These are phyloP conservation scores for Flaveria trinervia DNA, from an alignment of 129 eudicot species.

Conservation along the genomic window DNA sequence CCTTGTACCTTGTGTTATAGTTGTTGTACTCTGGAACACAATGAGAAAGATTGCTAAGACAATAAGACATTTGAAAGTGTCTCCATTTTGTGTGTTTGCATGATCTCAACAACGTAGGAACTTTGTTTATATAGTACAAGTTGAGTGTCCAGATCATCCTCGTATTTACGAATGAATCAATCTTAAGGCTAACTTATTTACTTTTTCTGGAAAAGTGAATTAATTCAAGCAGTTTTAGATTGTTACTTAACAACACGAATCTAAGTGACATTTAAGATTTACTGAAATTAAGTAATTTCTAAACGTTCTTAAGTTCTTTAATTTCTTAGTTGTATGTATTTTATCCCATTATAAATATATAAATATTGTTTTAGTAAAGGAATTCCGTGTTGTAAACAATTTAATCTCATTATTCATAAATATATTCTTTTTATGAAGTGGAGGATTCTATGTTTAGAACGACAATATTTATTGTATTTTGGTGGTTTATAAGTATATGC, in stretches of 20 bases:
- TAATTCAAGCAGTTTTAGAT: background rate
- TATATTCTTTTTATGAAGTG: background rate
- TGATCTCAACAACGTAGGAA: conserved; percentile 25
- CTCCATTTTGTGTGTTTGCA: conserved; percentile 32
- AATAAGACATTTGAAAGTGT: conserved; percentile 18
- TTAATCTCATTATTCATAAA: background rate
- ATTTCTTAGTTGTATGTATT: background rate
- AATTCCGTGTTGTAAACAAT: background rate
- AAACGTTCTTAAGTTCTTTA: background rate
- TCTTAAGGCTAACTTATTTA: conserved; percentile 21
- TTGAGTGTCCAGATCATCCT: background rate
- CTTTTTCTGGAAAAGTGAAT: conserved; percentile 5
- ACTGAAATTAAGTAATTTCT: background rate
- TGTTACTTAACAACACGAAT: conserved; percentile 13
- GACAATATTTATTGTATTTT: background rate
- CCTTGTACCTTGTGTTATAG: background rate
- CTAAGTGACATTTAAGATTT: background rate
- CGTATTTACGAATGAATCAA: conserved; percentile 4
- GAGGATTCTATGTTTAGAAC: background rate
- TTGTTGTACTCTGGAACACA: conserved; percentile 13
- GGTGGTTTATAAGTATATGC: background rate
- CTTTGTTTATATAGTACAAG: conserved; percentile 29
- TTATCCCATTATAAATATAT: background rate
- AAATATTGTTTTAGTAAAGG: background rate
- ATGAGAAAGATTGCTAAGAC: conserved; percentile 23